Percentiles rank a stretch among this genome's conserved stretches.
Conservation (phyloP, 106 monocot genomes). For the Dioscorea dumetorum region DNA sequence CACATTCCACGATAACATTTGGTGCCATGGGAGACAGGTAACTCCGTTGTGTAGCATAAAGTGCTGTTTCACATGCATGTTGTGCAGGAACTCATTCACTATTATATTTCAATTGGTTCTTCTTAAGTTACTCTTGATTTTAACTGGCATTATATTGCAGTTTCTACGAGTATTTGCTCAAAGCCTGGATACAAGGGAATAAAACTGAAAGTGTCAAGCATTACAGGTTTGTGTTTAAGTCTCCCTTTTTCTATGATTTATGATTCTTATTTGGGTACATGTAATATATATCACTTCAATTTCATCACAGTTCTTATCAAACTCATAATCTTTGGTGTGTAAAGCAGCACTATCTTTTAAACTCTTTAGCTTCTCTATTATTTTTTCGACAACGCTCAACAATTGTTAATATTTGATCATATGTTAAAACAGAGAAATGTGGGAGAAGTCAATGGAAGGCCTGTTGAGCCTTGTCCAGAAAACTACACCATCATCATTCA, state of each 20-base stretch:
- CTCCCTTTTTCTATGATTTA: neutral
- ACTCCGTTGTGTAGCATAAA: neutral
- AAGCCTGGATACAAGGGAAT: constrained; percentile 95
- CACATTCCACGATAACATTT: constrained; percentile 70
- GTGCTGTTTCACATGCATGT: neutral
- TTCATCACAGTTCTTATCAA: too few species aligned
- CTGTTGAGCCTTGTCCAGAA: constrained; percentile 60
- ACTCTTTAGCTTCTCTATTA: too few species aligned
- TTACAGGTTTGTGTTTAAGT: constrained; percentile 53
- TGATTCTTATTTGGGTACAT: neutral
- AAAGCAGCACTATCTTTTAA: too few species aligned
- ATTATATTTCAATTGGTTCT: neutral
- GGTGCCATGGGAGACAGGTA: constrained; percentile 98
- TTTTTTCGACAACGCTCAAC: too few species aligned
- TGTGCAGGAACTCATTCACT: neutral
- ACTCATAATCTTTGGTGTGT: too few species aligned
- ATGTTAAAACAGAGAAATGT: constrained; percentile 64
- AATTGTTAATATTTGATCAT: too few species aligned
- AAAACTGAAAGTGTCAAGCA: constrained; percentile 88
- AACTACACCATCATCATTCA: constrained; percentile 82
- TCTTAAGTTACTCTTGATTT: neutral
- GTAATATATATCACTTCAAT: too few species aligned
- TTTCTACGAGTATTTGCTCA: constrained; percentile 97
- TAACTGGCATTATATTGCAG: constrained; percentile 34
- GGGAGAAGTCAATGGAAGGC: constrained; percentile 96